Conservation (phyloP, 148 eudicot species). For the Oxyria digyna region DNA sequence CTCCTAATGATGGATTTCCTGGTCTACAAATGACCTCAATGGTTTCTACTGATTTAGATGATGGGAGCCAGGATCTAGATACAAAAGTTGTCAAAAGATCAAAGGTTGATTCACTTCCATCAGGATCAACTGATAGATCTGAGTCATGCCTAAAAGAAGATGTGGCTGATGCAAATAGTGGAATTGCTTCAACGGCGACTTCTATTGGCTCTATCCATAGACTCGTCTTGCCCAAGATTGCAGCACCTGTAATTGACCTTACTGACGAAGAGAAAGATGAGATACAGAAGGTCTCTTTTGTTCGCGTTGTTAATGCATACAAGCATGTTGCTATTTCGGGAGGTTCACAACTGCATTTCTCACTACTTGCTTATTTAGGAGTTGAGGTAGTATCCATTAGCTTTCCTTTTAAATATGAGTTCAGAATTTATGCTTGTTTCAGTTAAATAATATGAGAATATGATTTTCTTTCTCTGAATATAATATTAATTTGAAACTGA, state of each 20-base stretch:
- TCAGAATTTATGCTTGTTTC: background rate
- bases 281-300: conserved; percentile 57
- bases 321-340: conserved; percentile 82
- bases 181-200: conserved; percentile 52
- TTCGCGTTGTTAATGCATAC: conserved; percentile 78
- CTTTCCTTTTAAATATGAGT: background rate
- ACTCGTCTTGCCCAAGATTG: conserved; percentile 70
- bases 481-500: background rate
- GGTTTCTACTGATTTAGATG: conserved; percentile 38
- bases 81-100: conserved; percentile 24
- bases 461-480: background rate
- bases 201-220: conserved; percentile 39
- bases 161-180: conserved; percentile 38
- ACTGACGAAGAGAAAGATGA: conserved; percentile 67
- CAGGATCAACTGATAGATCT: conserved; percentile 76
- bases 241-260: conserved; percentile 71
- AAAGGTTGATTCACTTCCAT: conserved; percentile 41
- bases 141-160: conserved; percentile 75
- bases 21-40: conserved; percentile 29
- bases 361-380: conserved; percentile 71
- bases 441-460: background rate
- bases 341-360: conserved; percentile 67
- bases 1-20: conserved; percentile 29
- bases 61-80: conserved; percentile 44
- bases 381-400: conserved; percentile 52